Evolutionary conservation across 179 eudicot genomes (phyloP).

Genomic region (Camellia oleifera): DNA sequence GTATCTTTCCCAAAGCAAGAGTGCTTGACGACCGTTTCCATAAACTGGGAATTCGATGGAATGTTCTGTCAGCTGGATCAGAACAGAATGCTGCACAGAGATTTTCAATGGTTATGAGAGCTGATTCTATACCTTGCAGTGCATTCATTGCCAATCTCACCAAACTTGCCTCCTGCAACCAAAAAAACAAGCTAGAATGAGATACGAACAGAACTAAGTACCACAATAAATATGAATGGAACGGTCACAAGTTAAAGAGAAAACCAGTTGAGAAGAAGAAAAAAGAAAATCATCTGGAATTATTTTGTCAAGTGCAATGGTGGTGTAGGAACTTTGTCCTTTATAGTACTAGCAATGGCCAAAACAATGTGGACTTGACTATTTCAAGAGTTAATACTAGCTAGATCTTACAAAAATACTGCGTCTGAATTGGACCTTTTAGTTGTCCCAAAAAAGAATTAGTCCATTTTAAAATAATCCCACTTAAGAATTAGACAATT

Average conservation of each 20-base stretch:
- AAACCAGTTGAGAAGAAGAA: neutral
- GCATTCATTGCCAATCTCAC: conserved; percentile 84
- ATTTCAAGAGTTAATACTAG: neutral
- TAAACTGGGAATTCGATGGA: conserved; percentile 62
- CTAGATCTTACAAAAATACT: neutral
- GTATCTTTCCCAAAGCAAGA: conserved; percentile 59
- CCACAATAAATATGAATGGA: neutral
- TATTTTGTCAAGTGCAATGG: neutral
- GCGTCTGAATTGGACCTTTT: neutral
- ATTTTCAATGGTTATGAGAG: conserved; percentile 62
- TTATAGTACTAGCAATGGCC: neutral
- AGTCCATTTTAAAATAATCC: neutral
- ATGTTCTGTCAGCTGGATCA: conserved; percentile 81
- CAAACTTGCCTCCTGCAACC: conserved; percentile 74
- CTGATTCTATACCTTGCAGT: conserved; percentile 79
- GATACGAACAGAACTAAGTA: neutral
- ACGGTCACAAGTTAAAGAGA: neutral
- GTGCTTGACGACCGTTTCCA: conserved; percentile 85
- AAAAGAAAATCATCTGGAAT: neutral
- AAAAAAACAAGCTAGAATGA: neutral
- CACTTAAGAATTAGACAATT: neutral
- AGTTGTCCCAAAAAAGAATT: neutral
- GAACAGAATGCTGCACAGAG: conserved; percentile 51
- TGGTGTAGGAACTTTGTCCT: neutral
- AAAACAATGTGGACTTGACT: conserved; percentile 1